phyloP scores from a whole-genome alignment of 495 filamentous ascomycete genomes.

The Aspergillus diversus region DNA sequence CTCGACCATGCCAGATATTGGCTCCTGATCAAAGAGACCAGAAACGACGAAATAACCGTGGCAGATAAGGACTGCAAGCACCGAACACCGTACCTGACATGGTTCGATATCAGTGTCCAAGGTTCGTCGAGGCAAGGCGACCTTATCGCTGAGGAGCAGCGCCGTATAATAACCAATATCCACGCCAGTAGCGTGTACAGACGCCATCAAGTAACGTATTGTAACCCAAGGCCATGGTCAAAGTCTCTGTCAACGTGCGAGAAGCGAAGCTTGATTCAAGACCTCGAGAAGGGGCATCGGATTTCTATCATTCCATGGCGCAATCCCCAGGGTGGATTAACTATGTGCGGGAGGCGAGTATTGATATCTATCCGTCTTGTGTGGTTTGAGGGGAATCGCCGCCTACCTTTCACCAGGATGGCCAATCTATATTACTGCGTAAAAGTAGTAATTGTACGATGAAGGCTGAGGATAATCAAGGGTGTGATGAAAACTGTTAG shows the following conservation, averaged over 20 bases:
- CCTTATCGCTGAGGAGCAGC: no score
- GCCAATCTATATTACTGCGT: neutral
- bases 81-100: no score
- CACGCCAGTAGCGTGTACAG: no score
- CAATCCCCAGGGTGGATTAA: neutral
- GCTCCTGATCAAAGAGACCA: no score
- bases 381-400: neutral
- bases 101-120: no score
- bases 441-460: no score
- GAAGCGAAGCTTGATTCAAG: neutral
- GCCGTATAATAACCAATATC: no score
- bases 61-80: no score
- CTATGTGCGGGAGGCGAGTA: neutral
- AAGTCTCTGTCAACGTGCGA: neutral
- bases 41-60: no score
- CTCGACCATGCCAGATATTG: no score
- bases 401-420: no score
- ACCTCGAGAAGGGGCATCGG: neutral
- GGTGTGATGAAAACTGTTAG: neutral
- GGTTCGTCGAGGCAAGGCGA: no score
- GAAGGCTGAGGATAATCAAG: neutral
- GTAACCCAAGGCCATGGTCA: neutral
- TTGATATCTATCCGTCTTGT: neutral
- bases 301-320: neutral
- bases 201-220: neutral